Conservation (phyloP, 495 filamentous ascomycete species). For the Letharia columbiana region DNA sequence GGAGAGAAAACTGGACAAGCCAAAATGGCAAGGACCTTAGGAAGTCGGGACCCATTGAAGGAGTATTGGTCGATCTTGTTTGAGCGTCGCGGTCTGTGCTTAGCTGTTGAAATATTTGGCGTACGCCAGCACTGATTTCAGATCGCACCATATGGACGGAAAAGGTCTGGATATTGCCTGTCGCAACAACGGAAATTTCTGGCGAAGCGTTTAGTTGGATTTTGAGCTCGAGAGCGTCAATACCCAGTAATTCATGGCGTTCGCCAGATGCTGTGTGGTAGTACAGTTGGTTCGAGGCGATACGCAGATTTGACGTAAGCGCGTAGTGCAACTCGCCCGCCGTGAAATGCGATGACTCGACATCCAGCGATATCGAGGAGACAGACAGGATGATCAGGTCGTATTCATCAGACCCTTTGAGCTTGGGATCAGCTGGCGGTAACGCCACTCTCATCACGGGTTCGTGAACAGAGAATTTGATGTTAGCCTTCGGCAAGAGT, state of each 20-base stretch:
- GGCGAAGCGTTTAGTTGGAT: conserved; percentile 76
- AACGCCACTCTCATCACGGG: conserved; percentile 84
- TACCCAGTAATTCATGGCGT: conserved; percentile 77
- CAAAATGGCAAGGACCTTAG: conserved; percentile 72
- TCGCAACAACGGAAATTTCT: conserved; percentile 72
- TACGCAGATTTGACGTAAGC: conserved; percentile 67
- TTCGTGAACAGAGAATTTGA: conserved; percentile 94
- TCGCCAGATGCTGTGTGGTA: conserved; percentile 80
- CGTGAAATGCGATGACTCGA: conserved; percentile 87
- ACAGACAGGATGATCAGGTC: conserved; percentile 91
- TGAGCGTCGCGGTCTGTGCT: conserved; percentile 54
- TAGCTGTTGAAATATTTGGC: conserved; percentile 80
- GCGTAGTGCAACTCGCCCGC: conserved; percentile 81
- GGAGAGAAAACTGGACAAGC: conserved; percentile 74
- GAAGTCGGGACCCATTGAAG: conserved; percentile 50
- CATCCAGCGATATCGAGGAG: conserved; percentile 82
- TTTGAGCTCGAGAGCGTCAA: conserved; percentile 78
- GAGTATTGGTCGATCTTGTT: conserved; percentile 45
- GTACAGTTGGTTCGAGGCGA: conserved; percentile 85
- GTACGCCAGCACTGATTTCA: conserved; percentile 85
- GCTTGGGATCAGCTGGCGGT: conserved; percentile 59
- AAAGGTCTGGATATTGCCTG: conserved; percentile 75
- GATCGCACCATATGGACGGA: conserved; percentile 81
- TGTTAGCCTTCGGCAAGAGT: conserved; percentile 84
- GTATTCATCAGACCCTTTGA: conserved; percentile 54